These are phyloP conservation scores for Pinus albicaulis DNA, from an alignment of 75 land plant species.

Conservation along the genomic window DNA sequence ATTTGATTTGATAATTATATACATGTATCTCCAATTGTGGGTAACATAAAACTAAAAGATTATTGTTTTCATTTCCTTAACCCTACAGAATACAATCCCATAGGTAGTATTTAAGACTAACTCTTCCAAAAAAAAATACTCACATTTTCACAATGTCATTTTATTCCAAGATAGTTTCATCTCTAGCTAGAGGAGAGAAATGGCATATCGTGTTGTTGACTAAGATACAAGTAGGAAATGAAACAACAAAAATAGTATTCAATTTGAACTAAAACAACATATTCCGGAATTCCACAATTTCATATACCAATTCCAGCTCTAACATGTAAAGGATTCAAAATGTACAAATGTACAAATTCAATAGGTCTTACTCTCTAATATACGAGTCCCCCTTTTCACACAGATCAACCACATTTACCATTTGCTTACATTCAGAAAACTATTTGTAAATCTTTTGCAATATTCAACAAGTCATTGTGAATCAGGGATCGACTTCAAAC, in stretches of 20 bases:
- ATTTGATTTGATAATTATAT: background rate
- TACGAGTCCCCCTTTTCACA: constrained; percentile 91
- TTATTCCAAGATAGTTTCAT: constrained; percentile 66
- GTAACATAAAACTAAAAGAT: background rate
- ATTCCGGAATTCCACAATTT: background rate
- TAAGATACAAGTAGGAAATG: constrained; percentile 94
- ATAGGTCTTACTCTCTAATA: constrained; percentile 76
- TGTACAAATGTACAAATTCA: background rate
- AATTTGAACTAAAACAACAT: background rate
- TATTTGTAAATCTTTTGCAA: constrained; percentile 78
- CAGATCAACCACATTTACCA: constrained; percentile 77
- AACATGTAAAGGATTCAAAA: background rate
- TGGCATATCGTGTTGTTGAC: constrained; percentile 91
- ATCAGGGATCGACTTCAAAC: too few species aligned
- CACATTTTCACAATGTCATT: constrained; percentile 92
- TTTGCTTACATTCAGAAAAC: constrained; percentile 91
- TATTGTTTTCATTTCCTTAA: background rate
- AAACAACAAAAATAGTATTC: constrained; percentile 23
- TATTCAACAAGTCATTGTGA: too few species aligned
- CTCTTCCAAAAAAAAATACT: constrained; percentile 12
- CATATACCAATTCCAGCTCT: background rate
- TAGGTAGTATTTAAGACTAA: background rate
- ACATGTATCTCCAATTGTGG: background rate
- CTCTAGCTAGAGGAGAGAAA: constrained; percentile 81
- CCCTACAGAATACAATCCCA: background rate